Evolutionary conservation across 2,329 filamentous ascomycete species (phyloP).

Genomic region (Lachnellula occidentalis): DNA sequence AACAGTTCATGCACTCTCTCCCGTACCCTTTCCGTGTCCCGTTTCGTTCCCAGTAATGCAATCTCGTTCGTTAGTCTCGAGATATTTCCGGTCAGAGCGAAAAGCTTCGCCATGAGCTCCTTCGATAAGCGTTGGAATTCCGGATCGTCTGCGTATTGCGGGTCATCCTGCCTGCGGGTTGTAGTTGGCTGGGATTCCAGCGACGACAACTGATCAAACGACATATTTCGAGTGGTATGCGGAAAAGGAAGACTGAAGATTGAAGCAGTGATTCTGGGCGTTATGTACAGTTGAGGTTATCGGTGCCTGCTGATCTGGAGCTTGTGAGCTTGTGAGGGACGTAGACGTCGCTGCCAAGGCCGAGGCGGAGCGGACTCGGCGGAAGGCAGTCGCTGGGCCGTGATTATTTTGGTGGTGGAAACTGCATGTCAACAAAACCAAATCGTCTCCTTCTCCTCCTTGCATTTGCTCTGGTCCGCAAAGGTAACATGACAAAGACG

Average conservation of each 20-base stretch:
- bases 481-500: constrained; percentile 17
- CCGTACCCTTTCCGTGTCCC: constrained; percentile 84
- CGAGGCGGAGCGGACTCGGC: background rate
- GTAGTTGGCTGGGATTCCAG: constrained; percentile 75
- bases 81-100: constrained; percentile 83
- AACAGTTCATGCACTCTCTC: constrained; percentile 85
- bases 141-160: constrained; percentile 82
- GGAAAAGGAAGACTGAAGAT: background rate
- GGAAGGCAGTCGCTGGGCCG: background rate
- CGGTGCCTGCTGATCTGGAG: constrained; percentile 17
- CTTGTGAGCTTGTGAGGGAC: constrained; percentile 9
- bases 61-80: constrained; percentile 80
- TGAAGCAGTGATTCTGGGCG: background rate
- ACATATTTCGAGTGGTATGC: constrained; percentile 53
- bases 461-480: constrained; percentile 10
- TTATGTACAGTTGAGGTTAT: constrained; percentile 11
- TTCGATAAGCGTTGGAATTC: constrained; percentile 82
- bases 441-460: background rate
- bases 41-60: constrained; percentile 77
- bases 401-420: constrained; percentile 21
- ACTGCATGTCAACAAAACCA: constrained; percentile 23
- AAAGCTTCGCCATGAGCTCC: constrained; percentile 80
- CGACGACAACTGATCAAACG: constrained; percentile 80
- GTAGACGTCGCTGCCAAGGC: constrained; percentile 19
- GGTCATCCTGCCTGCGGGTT: constrained; percentile 62